A percentile compares a stretch with the other conserved stretches of the same genome.
Evolutionary conservation across 2,329 filamentous ascomycete genomes (phyloP).

Genomic region (Parascedosporium putredinis): DNA sequence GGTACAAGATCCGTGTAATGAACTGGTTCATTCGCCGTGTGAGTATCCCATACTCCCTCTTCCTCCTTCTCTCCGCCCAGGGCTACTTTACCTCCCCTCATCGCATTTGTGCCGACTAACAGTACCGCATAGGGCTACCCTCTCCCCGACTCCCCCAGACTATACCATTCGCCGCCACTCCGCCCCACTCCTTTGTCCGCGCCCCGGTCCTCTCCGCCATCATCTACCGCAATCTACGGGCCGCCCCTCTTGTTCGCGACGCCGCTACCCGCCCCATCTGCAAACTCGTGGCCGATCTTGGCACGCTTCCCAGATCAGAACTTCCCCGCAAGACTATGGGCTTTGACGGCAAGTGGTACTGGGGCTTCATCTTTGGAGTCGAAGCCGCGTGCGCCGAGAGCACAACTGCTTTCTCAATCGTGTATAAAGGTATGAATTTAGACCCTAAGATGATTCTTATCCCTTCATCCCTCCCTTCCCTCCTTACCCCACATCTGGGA

Average conservation of each 20-base stretch:
- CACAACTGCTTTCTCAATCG: background rate
- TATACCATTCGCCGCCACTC: background rate
- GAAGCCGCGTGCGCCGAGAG: background rate
- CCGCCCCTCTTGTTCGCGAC: background rate
- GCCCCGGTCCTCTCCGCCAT: background rate
- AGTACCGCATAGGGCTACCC: background rate
- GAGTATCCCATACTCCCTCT: conserved; percentile 5
- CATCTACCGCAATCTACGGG: background rate
- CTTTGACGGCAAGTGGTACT: background rate
- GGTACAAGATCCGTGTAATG: conserved; percentile 28
- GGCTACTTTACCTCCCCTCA: conserved; percentile 11
- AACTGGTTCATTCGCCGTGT: conserved; percentile 32
- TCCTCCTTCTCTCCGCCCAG: conserved; percentile 8
- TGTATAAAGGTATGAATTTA: background rate
- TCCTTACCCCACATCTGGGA: too few relatives aligned
- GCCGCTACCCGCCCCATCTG: background rate
- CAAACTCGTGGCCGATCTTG: background rate
- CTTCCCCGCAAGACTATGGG: background rate
- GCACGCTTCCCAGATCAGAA: background rate
- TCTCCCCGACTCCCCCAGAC: background rate
- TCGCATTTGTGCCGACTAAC: too few relatives aligned
- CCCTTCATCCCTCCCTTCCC: background rate
- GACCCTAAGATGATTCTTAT: background rate
- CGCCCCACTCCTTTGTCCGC: background rate
- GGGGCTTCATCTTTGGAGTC: background rate